Base-by-base conservation (phyloP, 2,329 filamentous ascomycete genomes). In the Didymella lethalis region DNA sequence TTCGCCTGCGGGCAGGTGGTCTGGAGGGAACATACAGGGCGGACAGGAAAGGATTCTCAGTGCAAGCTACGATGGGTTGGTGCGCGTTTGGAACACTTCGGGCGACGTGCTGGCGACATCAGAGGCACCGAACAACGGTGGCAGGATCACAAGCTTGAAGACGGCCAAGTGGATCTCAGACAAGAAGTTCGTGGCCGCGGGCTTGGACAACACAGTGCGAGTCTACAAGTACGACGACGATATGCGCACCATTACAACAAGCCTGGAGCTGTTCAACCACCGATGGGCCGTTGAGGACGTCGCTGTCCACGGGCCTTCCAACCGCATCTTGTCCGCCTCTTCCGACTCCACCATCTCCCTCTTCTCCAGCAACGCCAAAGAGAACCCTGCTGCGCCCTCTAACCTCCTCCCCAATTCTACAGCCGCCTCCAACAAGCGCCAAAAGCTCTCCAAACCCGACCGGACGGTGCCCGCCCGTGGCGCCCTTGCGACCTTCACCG, bases 61-160 rank as follows among this genome's bases (percentile, higher is more conserved):
- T n/a, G 92, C 88, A 29, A 94, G 92, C 47, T 98, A 96, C 74
- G 95, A 99, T 76, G 94, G 94, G 8, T 80, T 96, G 16, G 80
- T 98, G 55, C 85, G 93, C 65, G 84, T 98, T 64, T 99, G 95
- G 94, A 71, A 95, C 69, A 88, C 89, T 64, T 93, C 92, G 0
- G 92, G 92, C n/a, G 85, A 95, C 61, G 82, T 90, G n/a, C 82
- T 97, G 56, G 91, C 92, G 3, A 91, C 90, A 0, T 94, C 92
- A 1, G 80, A 87, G 2, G 84, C 87, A 3, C 84, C 84, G 7
- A 83, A 83, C 59, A 84, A 86, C 34, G 90, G 90, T 48, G 90
- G 74, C 2, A 64, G 92, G 10, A 87, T 85, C 10, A 87, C 90
- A 41, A 88, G 90, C 61, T 90, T 91, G 48, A 92, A 89, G 73